These are phyloP conservation scores for Penicillium silybi DNA, from an alignment of 495 filamentous ascomycete species.

Conservation along the genomic window DNA sequence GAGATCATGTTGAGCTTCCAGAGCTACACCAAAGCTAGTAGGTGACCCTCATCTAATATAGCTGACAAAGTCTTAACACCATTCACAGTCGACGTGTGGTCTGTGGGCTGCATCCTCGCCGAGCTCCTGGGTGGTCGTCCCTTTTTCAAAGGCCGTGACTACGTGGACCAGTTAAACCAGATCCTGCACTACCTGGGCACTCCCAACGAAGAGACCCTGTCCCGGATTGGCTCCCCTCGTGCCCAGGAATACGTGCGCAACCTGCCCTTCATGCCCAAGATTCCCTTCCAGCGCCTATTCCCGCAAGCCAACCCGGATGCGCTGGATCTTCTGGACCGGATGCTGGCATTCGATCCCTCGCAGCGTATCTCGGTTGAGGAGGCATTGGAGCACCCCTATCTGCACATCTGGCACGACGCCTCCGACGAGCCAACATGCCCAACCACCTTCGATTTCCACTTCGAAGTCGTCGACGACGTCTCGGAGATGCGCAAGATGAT, in stretches of 20 bases:
- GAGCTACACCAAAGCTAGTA: slow-evolving; percentile 99
- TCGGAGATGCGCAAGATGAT: slow-evolving; percentile 96
- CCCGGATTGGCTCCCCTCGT: slow-evolving; percentile 89
- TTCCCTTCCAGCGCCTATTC: slow-evolving; percentile 83
- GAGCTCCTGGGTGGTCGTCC: slow-evolving; percentile 94
- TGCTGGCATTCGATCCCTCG: slow-evolving; percentile 95
- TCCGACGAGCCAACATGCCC: slow-evolving; percentile 93
- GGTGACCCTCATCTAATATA: slow-evolving; percentile 31
- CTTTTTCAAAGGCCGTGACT: slow-evolving; percentile 99
- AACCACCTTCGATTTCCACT: slow-evolving; percentile 94
- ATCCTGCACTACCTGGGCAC: slow-evolving; percentile 98
- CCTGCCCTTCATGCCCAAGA: slow-evolving; percentile 92
- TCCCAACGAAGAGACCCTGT: slow-evolving; percentile 90
- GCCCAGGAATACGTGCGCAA: slow-evolving; percentile 99
- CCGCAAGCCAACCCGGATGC: slow-evolving; percentile 94
- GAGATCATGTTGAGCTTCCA: slow-evolving; percentile 99
- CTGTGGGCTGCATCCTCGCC: slow-evolving; percentile 94
- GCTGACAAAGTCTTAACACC: background rate
- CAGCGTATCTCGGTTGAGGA: slow-evolving; percentile 88
- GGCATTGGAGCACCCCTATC: slow-evolving; percentile 91
- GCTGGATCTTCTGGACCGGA: slow-evolving; percentile 87
- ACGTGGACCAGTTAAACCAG: slow-evolving; percentile 98
- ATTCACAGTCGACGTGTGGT: slow-evolving; percentile 94
- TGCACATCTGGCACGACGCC: slow-evolving; percentile 97
- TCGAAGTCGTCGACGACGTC: slow-evolving; percentile 92